Base-by-base conservation (phyloP, 2,329 filamentous ascomycete genomes). In the Colletotrichum theobromicola region DNA sequence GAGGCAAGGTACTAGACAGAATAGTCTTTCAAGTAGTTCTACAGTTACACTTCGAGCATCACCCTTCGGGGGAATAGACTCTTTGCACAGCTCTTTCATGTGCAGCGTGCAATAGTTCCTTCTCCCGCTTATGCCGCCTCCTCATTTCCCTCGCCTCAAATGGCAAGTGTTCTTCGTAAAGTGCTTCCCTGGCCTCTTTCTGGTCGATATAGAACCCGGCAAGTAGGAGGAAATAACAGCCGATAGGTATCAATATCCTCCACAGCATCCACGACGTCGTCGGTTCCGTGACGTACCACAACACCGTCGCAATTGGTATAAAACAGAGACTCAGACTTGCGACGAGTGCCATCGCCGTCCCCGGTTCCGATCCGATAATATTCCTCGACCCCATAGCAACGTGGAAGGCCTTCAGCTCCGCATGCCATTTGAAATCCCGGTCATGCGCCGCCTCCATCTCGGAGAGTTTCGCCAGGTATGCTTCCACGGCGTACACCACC, bases 361-460 rank as follows among this genome's bases (percentile, higher is more conserved):
- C 70, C 18, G 64, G 55, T 13, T 67, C 69, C 3, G 72, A 63
- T 4, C 68, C 46, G 42, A 72, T 50, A n/a, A 60, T 32, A 7
- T 62, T 60, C 18, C 68, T 55, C 7, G 70, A 55, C 26, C 63
- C 58, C 68, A 72, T 74, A 12, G 35, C 46, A 1, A 67, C 46
- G 37, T 63, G 55, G 28, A 72, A 74, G 7, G 62, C 63, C 28
- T 67, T 63, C 5, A 74, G 55, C 57, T 74, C 68, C 1, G 58
- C 42, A 12, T 74, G 70, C 72, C 72, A 74, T 46, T 63, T 67
- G 34, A 74, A 74, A 46, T 74, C 72, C n/a, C 46, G 46, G 12
- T 67, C 68, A 58, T 74, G 72, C n/a, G 62, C 26, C 13, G 72
- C 70, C 21, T 67, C 64, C 68, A 74, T 62, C 15, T 74, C 72